These are phyloP conservation scores for Pontederia crassipes DNA, from an alignment of 176 grass and related monocot species.

Conservation along the genomic window DNA sequence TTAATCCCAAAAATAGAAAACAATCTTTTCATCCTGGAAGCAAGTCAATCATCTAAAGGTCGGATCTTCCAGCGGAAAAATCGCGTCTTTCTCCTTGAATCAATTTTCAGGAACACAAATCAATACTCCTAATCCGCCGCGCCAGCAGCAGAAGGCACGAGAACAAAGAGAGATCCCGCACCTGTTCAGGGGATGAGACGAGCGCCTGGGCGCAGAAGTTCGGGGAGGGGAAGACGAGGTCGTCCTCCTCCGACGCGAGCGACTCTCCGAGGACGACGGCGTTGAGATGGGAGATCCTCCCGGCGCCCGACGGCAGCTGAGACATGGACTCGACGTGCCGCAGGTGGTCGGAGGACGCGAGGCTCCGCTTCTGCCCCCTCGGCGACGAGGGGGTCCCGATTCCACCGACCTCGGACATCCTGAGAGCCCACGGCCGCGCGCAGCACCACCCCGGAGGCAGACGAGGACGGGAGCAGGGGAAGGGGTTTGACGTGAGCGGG, in stretches of 20 bases:
- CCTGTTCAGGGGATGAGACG: constrained; percentile 71
- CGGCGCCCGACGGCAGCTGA: constrained; percentile 51
- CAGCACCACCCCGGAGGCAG: too few species aligned
- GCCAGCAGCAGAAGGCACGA: not conserved
- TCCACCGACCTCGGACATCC: not conserved
- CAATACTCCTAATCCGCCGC: not conserved
- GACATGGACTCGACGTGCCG: constrained; percentile 79
- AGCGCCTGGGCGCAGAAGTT: constrained; percentile 55
- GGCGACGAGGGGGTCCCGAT: not conserved
- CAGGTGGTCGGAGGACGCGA: constrained; percentile 12
- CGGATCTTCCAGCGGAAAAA: not conserved
- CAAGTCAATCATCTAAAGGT: too few species aligned
- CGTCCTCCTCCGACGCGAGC: constrained; percentile 48
- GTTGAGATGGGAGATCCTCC: constrained; percentile 47
- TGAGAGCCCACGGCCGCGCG: too few species aligned
- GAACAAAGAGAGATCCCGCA: constrained; percentile 1
- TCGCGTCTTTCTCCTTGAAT: not conserved
- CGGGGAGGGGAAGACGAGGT: constrained; percentile 50
- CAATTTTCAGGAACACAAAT: not conserved
- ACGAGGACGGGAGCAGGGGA: too few species aligned
- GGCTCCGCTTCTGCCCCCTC: not conserved
- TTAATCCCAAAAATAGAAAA: too few species aligned
- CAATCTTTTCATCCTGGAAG: too few species aligned
- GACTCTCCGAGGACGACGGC: constrained; percentile 62
- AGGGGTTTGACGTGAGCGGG: too few species aligned